Evolutionary conservation across 2,329 filamentous ascomycete species (phyloP).

Genomic region (Cladophialophora bantiana): DNA sequence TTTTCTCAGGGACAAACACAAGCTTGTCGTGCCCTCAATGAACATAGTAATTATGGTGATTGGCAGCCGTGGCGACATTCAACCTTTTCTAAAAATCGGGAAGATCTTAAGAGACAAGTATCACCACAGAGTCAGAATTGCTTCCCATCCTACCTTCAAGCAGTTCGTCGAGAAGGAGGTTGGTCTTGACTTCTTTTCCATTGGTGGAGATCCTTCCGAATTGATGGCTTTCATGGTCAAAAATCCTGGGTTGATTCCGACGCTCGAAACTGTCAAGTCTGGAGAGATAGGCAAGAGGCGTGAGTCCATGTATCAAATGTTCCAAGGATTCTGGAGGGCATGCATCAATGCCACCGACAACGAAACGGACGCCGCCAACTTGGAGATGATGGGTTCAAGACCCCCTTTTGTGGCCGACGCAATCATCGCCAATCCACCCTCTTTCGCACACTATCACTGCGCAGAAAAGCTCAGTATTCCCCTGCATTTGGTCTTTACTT

Average conservation of each 20-base stretch:
- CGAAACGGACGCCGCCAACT: constrained; percentile 65
- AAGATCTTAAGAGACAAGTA: constrained; percentile 74
- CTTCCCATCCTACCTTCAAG: constrained; percentile 78
- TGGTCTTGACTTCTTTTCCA: constrained; percentile 79
- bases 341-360: constrained; percentile 74
- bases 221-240: constrained; percentile 91
- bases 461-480: constrained; percentile 47
- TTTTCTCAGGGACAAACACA: constrained; percentile 40
- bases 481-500: constrained; percentile 46
- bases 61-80: constrained; percentile 76
- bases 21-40: constrained; percentile 57
- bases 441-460: constrained; percentile 49
- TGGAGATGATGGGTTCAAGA: constrained; percentile 70
- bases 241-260: constrained; percentile 77
- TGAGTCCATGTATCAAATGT: constrained; percentile 79
- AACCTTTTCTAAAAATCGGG: constrained; percentile 79
- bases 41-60: constrained; percentile 88
- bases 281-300: constrained; percentile 75
- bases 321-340: constrained; percentile 80
- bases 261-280: constrained; percentile 72
- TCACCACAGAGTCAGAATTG: constrained; percentile 77
- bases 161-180: constrained; percentile 76
- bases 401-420: constrained; percentile 47
- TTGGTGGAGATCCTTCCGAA: constrained; percentile 79
- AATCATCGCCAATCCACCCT: constrained; percentile 50